Base-by-base conservation (phyloP, 2,329 filamentous ascomycete genomes). In the Colletotrichum sp. region DNA sequence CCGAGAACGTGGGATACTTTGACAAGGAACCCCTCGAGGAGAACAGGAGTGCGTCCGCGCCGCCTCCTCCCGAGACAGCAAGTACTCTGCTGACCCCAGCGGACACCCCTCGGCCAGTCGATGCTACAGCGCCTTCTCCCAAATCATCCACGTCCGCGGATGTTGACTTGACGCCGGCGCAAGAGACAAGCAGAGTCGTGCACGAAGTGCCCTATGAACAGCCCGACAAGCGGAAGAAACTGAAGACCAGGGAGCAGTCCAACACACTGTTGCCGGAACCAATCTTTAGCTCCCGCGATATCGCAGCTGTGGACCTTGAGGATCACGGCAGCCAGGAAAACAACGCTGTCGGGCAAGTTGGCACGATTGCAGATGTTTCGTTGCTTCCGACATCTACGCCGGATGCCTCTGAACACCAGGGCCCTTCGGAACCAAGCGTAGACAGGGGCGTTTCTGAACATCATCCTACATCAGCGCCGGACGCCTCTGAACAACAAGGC, bases 171-270 rank as follows among this genome's bases (percentile, higher is more conserved):
- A 82, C 81, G 3, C 84, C 84, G 18, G 83, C 82, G 60, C 84
- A 84, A 68, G 72, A 81, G 26, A 83, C 79, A 67, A 84, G 82
- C 66, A 80, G 81, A 68, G 76, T 86, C 26, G 78, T 81, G 73
- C 85, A 86, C 65, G 85, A 86, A 3, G 81, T 81, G 55, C 83
- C 84, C 9, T 84, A 84, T 60, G 84, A 84, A 65, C 79, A 84
- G 70, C 80, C 82, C 21, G 80, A 80, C 26, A 81, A 81, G 39
- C 82, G 82, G 63, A 86, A 86, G 79, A 85, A 82, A 78, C 70
- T 80, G 66, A 83, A 82, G 73, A 84, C 79, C 24, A 74, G 77
- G 70, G 77, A 81, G 36, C 76, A 72, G 48, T 80, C 82, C 21
- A 75, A 81, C 16, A 63, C 75, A n/a, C 78, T 79, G 71, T 71